Evolutionary conservation across 257 asterid genomes (phyloP).

Genomic region (Buddleja alternifolia): DNA sequence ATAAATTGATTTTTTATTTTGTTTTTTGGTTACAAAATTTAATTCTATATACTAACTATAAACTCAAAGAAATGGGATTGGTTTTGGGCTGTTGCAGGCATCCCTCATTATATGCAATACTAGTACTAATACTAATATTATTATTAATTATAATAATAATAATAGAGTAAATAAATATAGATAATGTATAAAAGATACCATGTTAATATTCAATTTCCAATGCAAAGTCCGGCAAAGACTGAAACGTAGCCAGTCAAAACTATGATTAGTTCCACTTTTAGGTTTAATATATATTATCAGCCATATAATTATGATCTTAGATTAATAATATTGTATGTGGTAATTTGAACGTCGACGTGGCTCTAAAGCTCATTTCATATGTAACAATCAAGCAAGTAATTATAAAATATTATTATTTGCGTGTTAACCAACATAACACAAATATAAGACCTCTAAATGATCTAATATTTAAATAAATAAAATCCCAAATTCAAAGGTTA

Average conservation of each 20-base stretch:
- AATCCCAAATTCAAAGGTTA: neutral
- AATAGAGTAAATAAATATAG: too few species aligned
- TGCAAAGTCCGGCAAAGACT: neutral
- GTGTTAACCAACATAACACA: slow-evolving; percentile 28
- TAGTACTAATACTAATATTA: too few species aligned
- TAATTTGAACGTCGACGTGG: slow-evolving; percentile 35
- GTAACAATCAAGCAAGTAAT: slow-evolving; percentile 18
- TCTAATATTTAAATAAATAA: neutral
- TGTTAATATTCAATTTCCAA: neutral
- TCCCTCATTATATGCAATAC: neutral
- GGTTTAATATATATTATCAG: neutral
- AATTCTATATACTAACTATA: neutral
- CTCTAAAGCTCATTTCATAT: slow-evolving; percentile 23
- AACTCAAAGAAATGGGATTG: neutral
- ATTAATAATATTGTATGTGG: slow-evolving; percentile 18
- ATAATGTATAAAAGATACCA: too few species aligned
- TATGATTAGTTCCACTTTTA: slow-evolving; percentile 10
- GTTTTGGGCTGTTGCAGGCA: too few species aligned
- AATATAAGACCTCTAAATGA: slow-evolving; percentile 13
- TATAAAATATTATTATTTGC: slow-evolving; percentile 19
- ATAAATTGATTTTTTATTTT: too few species aligned
- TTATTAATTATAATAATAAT: too few species aligned
- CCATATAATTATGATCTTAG: neutral
- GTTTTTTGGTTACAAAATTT: too few species aligned
- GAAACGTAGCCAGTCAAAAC: neutral